These are phyloP conservation scores for Heliamphora exappendiculata DNA, from an alignment of 148 eudicot species.

Conservation along the genomic window DNA sequence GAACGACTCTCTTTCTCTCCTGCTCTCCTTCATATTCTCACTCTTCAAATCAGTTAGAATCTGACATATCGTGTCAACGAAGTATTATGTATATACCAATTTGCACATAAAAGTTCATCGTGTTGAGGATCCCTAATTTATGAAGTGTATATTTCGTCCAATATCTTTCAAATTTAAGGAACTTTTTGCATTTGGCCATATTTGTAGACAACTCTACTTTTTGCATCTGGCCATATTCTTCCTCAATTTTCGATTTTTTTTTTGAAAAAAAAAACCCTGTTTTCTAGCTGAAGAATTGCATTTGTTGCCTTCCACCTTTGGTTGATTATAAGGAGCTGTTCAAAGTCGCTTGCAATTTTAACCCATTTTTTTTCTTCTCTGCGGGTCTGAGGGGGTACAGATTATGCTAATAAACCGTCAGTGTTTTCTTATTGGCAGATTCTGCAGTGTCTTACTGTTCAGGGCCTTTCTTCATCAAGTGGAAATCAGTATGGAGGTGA, in stretches of 20 bases:
- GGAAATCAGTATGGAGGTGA: conserved; percentile 26
- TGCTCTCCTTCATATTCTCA: no score
- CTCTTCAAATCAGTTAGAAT: no score
- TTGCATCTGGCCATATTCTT: not conserved
- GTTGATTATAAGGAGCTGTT: not conserved
- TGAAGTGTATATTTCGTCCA: not conserved
- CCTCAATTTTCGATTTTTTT: not conserved
- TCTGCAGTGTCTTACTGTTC: conserved; percentile 62
- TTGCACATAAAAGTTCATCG: no score
- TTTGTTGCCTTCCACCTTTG: not conserved
- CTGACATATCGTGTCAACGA: no score
- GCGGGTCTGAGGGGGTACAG: no score
- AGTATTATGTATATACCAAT: no score
- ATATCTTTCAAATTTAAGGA: not conserved
- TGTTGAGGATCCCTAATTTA: not conserved
- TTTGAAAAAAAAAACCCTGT: not conserved
- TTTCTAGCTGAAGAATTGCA: not conserved
- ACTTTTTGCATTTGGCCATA: not conserved
- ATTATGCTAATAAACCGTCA: conserved; percentile 1
- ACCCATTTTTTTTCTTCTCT: no score
- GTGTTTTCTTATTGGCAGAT: conserved; percentile 41
- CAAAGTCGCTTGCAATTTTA: not conserved
- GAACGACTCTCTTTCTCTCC: no score
- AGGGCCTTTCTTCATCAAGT: conserved; percentile 28
- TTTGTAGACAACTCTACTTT: not conserved